Conservation (phyloP, 108 stramenopile genomes). For the Cyclotella cryptica region DNA sequence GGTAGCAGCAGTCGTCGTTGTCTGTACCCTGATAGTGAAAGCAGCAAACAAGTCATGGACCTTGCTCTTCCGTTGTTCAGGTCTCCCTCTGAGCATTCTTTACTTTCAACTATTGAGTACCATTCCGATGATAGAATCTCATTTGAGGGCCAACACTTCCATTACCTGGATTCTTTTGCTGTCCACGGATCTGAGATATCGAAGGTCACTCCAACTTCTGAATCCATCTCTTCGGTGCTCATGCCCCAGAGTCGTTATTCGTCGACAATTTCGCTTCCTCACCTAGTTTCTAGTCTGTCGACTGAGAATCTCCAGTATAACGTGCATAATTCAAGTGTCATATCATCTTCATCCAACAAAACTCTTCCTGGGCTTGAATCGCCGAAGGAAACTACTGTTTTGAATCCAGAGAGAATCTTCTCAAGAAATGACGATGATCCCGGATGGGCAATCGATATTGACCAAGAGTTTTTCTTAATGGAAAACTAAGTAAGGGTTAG, state of each 20-base stretch:
- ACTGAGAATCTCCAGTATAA: not conserved
- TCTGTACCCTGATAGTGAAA: not conserved
- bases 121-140: slow-evolving; percentile 58
- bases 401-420: not conserved
- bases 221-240: not conserved
- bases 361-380: not conserved
- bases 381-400: not conserved
- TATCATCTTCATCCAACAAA: not conserved
- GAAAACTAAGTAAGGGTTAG: not conserved
- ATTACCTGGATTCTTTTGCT: slow-evolving; percentile 53
- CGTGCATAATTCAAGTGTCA: not conserved
- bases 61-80: slow-evolving; percentile 2
- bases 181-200: not conserved
- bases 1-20: not conserved
- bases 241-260: slow-evolving; percentile 8
- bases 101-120: not conserved
- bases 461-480: slow-evolving; percentile 8
- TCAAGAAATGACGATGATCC: not conserved
- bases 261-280: slow-evolving; percentile 4
- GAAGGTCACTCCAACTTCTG: slow-evolving; percentile 6
- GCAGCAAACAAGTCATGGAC: not conserved
- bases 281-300: not conserved
- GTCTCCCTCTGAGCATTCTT: slow-evolving; percentile 2
- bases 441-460: slow-evolving; percentile 19
- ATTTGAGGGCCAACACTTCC: slow-evolving; percentile 68